Evolutionary conservation across 2,329 filamentous ascomycete genomes (phyloP).

Genomic region (Aurifilum marmelostoma): DNA sequence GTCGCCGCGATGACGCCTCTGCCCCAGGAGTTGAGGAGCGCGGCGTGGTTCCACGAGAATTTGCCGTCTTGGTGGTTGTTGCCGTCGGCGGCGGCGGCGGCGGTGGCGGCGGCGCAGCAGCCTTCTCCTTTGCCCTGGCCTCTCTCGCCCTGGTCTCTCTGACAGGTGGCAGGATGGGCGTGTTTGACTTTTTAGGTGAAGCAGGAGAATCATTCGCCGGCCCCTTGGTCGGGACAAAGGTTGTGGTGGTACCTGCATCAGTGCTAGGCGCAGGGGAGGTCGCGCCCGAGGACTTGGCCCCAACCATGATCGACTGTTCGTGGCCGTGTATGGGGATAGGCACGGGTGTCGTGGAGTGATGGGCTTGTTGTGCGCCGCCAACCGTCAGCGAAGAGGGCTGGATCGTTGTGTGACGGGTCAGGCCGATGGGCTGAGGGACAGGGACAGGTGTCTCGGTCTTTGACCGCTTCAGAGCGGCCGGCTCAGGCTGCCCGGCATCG

Average conservation of each 20-base stretch:
- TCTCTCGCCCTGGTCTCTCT: constrained; percentile 41
- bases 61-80: constrained; percentile 17
- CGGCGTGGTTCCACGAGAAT: constrained; percentile 35
- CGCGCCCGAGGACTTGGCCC: constrained; percentile 31
- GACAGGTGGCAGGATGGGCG: constrained; percentile 40
- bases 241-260: constrained; percentile 31
- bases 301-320: constrained; percentile 34
- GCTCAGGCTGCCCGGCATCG: constrained; percentile 36
- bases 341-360: constrained; percentile 41
- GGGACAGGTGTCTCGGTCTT: constrained; percentile 46
- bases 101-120: constrained; percentile 15
- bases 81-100: not conserved
- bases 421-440: constrained; percentile 37
- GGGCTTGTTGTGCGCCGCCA: constrained; percentile 28
- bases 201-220: constrained; percentile 39
- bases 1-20: constrained; percentile 45
- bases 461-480: constrained; percentile 38
- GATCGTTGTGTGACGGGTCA: constrained; percentile 32
- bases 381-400: constrained; percentile 29
- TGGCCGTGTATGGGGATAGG: constrained; percentile 38
- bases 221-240: constrained; percentile 36
- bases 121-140: constrained; percentile 30
- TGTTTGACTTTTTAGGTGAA: constrained; percentile 39
- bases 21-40: constrained; percentile 40
- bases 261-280: constrained; percentile 35